phyloP scores from a whole-genome alignment of 495 filamentous ascomycete genomes.

The Penicillium macrosclerotiorum region DNA sequence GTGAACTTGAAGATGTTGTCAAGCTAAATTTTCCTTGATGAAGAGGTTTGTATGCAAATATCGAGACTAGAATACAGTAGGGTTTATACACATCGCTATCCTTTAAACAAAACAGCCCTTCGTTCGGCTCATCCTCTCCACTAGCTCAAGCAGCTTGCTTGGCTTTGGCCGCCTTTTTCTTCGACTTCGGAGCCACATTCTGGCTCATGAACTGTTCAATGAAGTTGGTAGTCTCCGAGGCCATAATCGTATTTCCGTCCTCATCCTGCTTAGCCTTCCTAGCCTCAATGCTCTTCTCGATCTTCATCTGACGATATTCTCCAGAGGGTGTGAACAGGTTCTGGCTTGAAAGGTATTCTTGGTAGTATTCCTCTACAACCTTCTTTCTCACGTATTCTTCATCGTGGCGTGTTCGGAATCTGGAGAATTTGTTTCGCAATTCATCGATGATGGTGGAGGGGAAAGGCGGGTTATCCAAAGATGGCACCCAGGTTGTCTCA shows the following conservation, averaged over 20 bases:
- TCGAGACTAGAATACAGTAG: constrained; percentile 41
- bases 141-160: constrained; percentile 11
- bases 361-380: constrained; percentile 55
- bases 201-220: constrained; percentile 35
- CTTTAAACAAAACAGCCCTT: constrained; percentile 7
- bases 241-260: constrained; percentile 38
- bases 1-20: no score
- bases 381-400: constrained; percentile 54
- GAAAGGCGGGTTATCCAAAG: constrained; percentile 73
- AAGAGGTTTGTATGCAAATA: constrained; percentile 25
- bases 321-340: constrained; percentile 48
- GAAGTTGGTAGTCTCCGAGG: constrained; percentile 30
- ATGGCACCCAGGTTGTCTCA: constrained; percentile 69
- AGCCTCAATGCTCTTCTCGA: constrained; percentile 22
- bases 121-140: background rate
- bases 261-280: constrained; percentile 29
- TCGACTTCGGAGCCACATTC: constrained; percentile 11
- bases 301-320: constrained; percentile 23
- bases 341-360: constrained; percentile 52
- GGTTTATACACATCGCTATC: constrained; percentile 38
- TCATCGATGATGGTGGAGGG: constrained; percentile 79
- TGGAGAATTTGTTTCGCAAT: constrained; percentile 78
- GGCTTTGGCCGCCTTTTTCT: constrained; percentile 13
- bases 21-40: constrained; percentile 1
- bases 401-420: constrained; percentile 80